Percentiles rank a stretch among this genome's conserved stretches.
Evolutionary conservation across 1,139 yeast species (phyloP).

Genomic region (Pichia sp.): DNA sequence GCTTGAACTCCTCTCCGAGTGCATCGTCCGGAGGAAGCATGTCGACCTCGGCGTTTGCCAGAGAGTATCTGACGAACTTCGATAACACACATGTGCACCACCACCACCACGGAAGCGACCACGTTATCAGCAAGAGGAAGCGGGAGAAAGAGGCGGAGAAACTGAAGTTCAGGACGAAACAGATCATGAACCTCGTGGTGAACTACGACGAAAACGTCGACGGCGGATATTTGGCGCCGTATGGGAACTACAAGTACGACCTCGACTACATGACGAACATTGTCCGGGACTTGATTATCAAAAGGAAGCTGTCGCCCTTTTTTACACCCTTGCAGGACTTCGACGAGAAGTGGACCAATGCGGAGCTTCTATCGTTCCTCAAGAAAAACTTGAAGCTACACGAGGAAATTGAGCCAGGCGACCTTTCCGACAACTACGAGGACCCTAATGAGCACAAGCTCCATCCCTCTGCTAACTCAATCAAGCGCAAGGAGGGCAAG

Average conservation of each 20-base stretch:
- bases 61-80: conserved; percentile 17
- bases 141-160: conserved; percentile 39
- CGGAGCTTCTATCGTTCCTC: conserved; percentile 58
- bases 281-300: conserved; percentile 62
- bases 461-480: conserved; percentile 47
- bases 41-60: conserved; percentile 18
- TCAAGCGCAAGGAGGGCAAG: conserved; percentile 54
- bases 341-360: conserved; percentile 69
- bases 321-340: conserved; percentile 85
- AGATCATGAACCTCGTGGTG: conserved; percentile 55
- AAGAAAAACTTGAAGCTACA: conserved; percentile 50
- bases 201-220: conserved; percentile 60
- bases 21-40: conserved; percentile 10
- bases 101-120: not conserved
- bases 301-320: conserved; percentile 80
- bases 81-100: conserved; percentile 10
- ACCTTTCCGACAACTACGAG: conserved; percentile 53
- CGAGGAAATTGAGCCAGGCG: conserved; percentile 53
- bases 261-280: conserved; percentile 70
- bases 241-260: conserved; percentile 74
- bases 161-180: conserved; percentile 48
- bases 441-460: conserved; percentile 56
- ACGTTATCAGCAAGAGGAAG: conserved; percentile 4
- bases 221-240: conserved; percentile 82
- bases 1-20: conserved; percentile 10